phyloP scores from a whole-genome alignment of 768 basidiomycete species.

The Phlebiopsis flavidoalba region DNA sequence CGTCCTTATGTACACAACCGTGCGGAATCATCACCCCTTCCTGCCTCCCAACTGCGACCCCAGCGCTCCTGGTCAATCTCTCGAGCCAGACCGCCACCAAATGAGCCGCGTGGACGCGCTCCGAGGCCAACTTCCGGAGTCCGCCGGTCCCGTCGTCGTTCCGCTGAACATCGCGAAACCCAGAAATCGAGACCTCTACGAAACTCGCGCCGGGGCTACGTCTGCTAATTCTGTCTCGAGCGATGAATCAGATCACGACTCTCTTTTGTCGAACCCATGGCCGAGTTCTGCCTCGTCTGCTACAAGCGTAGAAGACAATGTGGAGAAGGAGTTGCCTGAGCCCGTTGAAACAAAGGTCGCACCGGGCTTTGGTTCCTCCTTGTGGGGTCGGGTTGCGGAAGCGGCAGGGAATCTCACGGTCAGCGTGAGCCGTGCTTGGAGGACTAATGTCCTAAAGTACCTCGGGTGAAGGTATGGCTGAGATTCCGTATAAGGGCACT shows the following conservation, averaged over 20 bases:
- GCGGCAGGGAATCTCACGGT: constrained; percentile 50
- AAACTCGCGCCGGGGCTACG: neutral
- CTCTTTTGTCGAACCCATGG: neutral
- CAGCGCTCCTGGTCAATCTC: constrained; percentile 18
- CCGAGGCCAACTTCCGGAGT: neutral
- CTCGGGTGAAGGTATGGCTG: constrained; percentile 41
- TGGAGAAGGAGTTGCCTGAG: neutral
- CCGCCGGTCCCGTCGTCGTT: neutral
- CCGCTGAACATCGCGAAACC: neutral
- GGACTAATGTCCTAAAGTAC: constrained; percentile 33
- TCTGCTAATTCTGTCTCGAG: neutral
- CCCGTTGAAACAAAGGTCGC: neutral
- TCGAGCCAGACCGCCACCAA: constrained; percentile 5
- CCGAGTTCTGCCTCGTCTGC: neutral
- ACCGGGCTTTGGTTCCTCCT: constrained; percentile 35
- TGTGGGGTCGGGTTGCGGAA: constrained; percentile 56
- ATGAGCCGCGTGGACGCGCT: constrained; percentile 1
- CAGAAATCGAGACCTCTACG: neutral
- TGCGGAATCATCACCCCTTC: neutral
- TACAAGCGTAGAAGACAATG: constrained; percentile 10
- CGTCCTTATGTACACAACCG: constrained; percentile 1
- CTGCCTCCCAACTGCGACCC: constrained; percentile 14
- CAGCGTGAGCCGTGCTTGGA: constrained; percentile 55
- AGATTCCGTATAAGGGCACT: neutral
- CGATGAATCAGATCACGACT: neutral